Percentiles rank a stretch among this genome's conserved stretches.
phyloP scores from a whole-genome alignment of 2,329 filamentous ascomycete species.

The Microdochium bolleyi region DNA sequence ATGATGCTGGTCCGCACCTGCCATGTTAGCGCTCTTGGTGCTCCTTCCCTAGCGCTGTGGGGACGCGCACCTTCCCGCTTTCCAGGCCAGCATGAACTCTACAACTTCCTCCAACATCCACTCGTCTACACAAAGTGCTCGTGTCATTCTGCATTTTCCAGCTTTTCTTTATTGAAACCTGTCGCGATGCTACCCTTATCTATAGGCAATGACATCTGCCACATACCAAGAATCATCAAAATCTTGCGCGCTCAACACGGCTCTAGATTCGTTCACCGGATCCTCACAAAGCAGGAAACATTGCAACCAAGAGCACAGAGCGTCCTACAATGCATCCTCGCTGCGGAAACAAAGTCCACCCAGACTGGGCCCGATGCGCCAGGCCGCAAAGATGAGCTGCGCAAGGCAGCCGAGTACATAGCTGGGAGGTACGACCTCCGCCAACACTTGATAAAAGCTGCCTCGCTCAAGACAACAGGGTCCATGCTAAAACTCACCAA shows the following conservation, averaged over 20 bases:
- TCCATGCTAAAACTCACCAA: slow-evolving; percentile 1
- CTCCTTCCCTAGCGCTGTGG: no score
- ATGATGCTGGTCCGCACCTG: no score
- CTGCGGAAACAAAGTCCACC: slow-evolving; percentile 4
- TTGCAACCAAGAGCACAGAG: slow-evolving; percentile 2
- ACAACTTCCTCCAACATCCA: no score
- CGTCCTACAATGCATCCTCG: slow-evolving; percentile 7
- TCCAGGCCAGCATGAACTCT: no score
- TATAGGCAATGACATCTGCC: slow-evolving; percentile 75
- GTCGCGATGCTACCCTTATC: slow-evolving; percentile 55
- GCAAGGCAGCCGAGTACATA: slow-evolving; percentile 30
- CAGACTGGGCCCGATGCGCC: not conserved
- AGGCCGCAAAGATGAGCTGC: slow-evolving; percentile 15
- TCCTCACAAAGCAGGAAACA: slow-evolving; percentile 36
- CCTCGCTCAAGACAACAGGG: no score
- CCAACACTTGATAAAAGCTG: not conserved
- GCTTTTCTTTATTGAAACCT: slow-evolving; percentile 5
- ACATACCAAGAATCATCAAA: slow-evolving; percentile 53
- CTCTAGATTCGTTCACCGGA: slow-evolving; percentile 35
- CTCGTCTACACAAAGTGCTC: no score
- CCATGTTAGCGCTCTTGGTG: no score
- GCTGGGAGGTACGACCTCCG: slow-evolving; percentile 31
- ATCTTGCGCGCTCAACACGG: slow-evolving; percentile 41
- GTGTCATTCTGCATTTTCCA: no score
- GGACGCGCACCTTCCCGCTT: no score